A percentile compares a stretch with the other conserved stretches of the same genome.
These are phyloP conservation scores for Phanerochaete carnosa DNA, from an alignment of 768 basidiomycete species.

Conservation along the genomic window DNA sequence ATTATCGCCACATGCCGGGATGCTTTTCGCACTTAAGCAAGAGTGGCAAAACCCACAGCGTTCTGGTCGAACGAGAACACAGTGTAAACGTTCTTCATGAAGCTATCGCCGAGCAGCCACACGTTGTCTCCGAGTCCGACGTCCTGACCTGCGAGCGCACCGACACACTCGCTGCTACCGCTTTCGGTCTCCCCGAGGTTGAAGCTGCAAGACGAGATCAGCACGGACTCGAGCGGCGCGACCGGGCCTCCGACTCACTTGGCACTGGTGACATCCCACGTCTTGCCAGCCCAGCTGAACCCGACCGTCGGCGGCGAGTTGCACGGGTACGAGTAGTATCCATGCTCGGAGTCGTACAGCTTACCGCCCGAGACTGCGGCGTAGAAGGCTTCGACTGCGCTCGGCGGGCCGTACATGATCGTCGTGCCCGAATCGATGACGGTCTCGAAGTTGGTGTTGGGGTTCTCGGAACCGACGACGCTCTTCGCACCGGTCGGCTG, in stretches of 20 bases:
- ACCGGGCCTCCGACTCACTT: conserved; percentile 17
- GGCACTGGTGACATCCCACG: conserved; percentile 27
- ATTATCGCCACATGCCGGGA: too few species aligned
- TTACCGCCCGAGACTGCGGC: conserved; percentile 16
- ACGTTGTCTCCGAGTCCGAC: conserved; percentile 26
- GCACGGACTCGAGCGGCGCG: background rate
- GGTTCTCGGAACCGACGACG: too few species aligned
- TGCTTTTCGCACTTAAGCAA: too few species aligned
- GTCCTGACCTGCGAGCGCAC: conserved; percentile 28
- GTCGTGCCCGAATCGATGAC: too few species aligned
- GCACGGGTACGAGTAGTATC: conserved; percentile 28
- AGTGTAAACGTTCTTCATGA: too few species aligned
- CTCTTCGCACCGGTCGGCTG: conserved; percentile 19
- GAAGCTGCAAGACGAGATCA: conserved; percentile 19
- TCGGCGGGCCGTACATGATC: conserved; percentile 14
- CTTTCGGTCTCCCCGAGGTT: conserved; percentile 18
- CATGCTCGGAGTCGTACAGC: conserved; percentile 21
- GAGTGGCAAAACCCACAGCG: too few species aligned
- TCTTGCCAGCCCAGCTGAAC: conserved; percentile 28
- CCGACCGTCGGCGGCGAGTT: too few species aligned
- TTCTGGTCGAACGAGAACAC: too few species aligned
- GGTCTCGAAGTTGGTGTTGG: too few species aligned
- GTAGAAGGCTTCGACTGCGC: conserved; percentile 10
- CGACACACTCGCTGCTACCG: conserved; percentile 23
- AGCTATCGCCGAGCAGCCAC: conserved; percentile 29